phyloP scores from a whole-genome alignment of 2,329 filamentous ascomycete genomes.

The Penicillium decumbens region DNA sequence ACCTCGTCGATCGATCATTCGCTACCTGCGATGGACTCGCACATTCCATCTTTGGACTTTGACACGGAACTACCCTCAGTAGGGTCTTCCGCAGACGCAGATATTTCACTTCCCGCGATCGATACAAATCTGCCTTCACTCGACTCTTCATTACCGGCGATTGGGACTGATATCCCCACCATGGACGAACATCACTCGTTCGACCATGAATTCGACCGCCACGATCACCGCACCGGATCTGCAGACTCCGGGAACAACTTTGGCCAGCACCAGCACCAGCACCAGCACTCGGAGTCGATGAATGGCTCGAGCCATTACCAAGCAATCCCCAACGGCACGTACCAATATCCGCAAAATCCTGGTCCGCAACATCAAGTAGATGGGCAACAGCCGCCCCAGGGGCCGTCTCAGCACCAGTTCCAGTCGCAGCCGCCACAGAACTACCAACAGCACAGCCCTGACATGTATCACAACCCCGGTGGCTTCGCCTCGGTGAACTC shows the following conservation, averaged over 20 bases:
- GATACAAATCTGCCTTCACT: slow-evolving; percentile 26
- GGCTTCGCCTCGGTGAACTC: slow-evolving; percentile 17
- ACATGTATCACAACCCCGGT: slow-evolving; percentile 31
- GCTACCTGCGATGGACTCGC: slow-evolving; percentile 24
- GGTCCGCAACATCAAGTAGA: slow-evolving; percentile 40
- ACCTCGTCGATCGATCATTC: slow-evolving; percentile 19
- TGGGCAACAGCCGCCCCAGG: slow-evolving; percentile 37
- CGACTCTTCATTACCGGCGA: slow-evolving; percentile 28
- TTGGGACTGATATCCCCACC: slow-evolving; percentile 32
- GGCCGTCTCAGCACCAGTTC: slow-evolving; percentile 24
- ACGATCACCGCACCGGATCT: slow-evolving; percentile 15
- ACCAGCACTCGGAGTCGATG: slow-evolving; percentile 23
- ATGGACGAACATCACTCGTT: slow-evolving; percentile 27
- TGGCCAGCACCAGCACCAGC: slow-evolving; percentile 11
- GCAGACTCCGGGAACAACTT: slow-evolving; percentile 18
- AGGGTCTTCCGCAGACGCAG: slow-evolving; percentile 16
- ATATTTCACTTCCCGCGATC: slow-evolving; percentile 23
- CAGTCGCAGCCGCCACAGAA: slow-evolving; percentile 27
- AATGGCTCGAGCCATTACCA: slow-evolving; percentile 44
- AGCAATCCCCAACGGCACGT: slow-evolving; percentile 41
- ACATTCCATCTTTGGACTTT: slow-evolving; percentile 24
- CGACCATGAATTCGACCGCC: slow-evolving; percentile 16
- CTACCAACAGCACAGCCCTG: slow-evolving; percentile 29
- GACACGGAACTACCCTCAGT: slow-evolving; percentile 21
- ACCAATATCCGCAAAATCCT: slow-evolving; percentile 21